phyloP scores from a whole-genome alignment of 305 asterid species.

The Stenogyne calaminthoides region DNA sequence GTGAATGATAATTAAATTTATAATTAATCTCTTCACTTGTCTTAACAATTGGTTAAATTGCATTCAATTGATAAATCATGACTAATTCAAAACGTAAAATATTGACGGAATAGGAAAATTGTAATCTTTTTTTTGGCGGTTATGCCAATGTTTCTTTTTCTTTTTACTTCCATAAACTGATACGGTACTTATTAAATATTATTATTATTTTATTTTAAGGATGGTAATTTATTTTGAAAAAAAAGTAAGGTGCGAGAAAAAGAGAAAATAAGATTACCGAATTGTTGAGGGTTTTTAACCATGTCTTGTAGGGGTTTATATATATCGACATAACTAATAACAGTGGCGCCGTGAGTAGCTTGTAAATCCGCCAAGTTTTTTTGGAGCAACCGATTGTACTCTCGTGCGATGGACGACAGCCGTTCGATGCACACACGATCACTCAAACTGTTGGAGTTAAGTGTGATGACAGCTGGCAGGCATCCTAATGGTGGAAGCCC shows the following conservation, averaged over 20 bases:
- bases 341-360: not conserved
- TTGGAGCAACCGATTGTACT: conserved; percentile 52
- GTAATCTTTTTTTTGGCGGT: no score
- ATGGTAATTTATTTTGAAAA: no score
- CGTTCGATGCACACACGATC: conserved; percentile 48
- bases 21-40: not conserved
- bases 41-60: not conserved
- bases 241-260: no score
- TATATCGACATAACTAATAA: conserved; percentile 40
- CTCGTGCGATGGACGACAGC: conserved; percentile 41
- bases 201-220: no score
- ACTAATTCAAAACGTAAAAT: not conserved
- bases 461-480: conserved; percentile 53
- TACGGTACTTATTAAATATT: no score
- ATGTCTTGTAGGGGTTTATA: conserved; percentile 41
- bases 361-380: conserved; percentile 22
- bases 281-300: conserved; percentile 38
- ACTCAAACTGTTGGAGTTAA: conserved; percentile 28
- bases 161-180: no score
- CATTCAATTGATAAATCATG: not conserved
- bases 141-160: no score
- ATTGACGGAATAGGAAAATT: not conserved
- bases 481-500: conserved; percentile 69
- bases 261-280: conserved; percentile 33
- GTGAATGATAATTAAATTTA: no score